phyloP scores from a whole-genome alignment of 768 basidiomycete species.

The Russula emetica region DNA sequence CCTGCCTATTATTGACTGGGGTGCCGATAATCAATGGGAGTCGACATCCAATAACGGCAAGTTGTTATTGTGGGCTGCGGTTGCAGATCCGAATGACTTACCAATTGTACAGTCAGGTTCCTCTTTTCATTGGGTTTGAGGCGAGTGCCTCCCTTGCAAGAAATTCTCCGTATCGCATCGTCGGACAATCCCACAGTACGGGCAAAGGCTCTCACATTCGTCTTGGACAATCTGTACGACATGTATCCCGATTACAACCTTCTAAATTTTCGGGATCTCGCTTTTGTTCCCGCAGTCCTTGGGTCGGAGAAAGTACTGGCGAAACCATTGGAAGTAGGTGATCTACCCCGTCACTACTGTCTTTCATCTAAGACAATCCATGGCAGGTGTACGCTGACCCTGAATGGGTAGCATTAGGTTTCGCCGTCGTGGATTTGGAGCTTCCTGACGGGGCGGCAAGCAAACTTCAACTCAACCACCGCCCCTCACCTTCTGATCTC shows the following conservation, averaged over 20 bases:
- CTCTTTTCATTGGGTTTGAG: constrained; percentile 67
- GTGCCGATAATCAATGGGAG: constrained; percentile 71
- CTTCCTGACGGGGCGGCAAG: constrained; percentile 48
- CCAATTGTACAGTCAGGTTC: constrained; percentile 60
- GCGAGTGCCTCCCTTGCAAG: constrained; percentile 62
- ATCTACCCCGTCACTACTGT: background rate
- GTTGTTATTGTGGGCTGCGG: constrained; percentile 3
- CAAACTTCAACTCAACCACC: constrained; percentile 65
- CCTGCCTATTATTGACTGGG: constrained; percentile 88
- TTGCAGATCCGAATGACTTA: background rate
- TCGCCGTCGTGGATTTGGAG: constrained; percentile 56
- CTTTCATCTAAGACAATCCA: background rate
- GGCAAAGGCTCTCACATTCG: constrained; percentile 69
- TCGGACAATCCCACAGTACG: constrained; percentile 48
- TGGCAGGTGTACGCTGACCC: constrained; percentile 65
- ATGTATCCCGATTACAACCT: constrained; percentile 60
- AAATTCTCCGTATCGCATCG: constrained; percentile 66
- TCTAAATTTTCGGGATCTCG: constrained; percentile 48
- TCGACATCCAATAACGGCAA: constrained; percentile 80
- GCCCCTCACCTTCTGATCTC: constrained; percentile 62
- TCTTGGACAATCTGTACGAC: constrained; percentile 64
- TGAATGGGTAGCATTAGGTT: constrained; percentile 70
- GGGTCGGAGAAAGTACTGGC: constrained; percentile 51
- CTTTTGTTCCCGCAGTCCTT: constrained; percentile 75
- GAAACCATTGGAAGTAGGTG: constrained; percentile 58